These are phyloP conservation scores for Oenanthe javanica DNA, from an alignment of 140 eudicot genomes.

Conservation along the genomic window DNA sequence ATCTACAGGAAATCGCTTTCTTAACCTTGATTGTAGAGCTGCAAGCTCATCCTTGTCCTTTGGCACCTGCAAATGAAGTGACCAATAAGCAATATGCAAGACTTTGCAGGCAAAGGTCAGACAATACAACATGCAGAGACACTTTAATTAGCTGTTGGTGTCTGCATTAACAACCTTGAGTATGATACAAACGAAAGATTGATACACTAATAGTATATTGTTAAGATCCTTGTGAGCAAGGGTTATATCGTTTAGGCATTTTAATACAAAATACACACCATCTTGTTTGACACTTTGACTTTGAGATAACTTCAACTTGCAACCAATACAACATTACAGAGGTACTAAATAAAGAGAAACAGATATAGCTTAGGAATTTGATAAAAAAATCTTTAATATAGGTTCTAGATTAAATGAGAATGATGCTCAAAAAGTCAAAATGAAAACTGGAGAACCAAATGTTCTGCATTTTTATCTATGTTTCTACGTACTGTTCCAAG, in stretches of 20 bases:
- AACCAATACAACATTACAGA: no score
- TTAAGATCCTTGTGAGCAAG: not conserved
- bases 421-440: not conserved
- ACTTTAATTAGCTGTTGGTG: not conserved
- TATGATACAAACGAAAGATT: not conserved
- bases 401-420: not conserved
- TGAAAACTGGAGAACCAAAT: not conserved
- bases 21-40: constrained; percentile 65
- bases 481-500: not conserved
- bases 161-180: not conserved
- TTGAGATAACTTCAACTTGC: no score
- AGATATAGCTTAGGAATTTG: no score
- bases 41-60: constrained; percentile 83
- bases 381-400: no score
- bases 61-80: constrained; percentile 53
- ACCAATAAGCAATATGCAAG: not conserved
- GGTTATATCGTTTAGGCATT: not conserved
- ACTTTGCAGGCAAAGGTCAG: not conserved
- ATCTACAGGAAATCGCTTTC: constrained; percentile 78
- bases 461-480: not conserved
- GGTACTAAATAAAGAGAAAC: no score
- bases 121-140: not conserved
- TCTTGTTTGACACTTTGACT: no score
- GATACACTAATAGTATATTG: not conserved
- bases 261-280: not conserved